phyloP scores from a whole-genome alignment of 108 stramenopile species.

The Fragilaria radians region DNA sequence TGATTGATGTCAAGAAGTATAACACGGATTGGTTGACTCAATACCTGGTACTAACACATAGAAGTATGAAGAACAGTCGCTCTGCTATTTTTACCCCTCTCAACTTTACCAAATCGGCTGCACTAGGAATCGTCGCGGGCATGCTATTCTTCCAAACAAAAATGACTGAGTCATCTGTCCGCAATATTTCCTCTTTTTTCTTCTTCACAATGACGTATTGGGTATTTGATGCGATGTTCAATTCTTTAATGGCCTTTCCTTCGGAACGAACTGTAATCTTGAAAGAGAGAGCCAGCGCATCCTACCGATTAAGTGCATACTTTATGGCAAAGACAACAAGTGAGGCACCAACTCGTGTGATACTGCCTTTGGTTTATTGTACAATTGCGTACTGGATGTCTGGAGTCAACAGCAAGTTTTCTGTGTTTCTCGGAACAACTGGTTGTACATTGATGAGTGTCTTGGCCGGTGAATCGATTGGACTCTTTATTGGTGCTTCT shows the following conservation, averaged over 20 bases:
- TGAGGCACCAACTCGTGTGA: slow-evolving; percentile 46
- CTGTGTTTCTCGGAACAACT: slow-evolving; percentile 38
- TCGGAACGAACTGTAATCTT: slow-evolving; percentile 55
- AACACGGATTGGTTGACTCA: slow-evolving; percentile 53
- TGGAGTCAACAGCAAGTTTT: slow-evolving; percentile 33
- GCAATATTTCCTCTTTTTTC: slow-evolving; percentile 42
- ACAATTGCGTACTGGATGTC: slow-evolving; percentile 64
- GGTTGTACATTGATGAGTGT: slow-evolving; percentile 42
- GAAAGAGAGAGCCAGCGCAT: slow-evolving; percentile 54
- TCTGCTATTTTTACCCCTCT: slow-evolving; percentile 61
- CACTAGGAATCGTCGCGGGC: slow-evolving; percentile 47
- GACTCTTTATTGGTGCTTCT: slow-evolving; percentile 53
- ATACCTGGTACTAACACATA: slow-evolving; percentile 46
- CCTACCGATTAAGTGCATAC: slow-evolving; percentile 65
- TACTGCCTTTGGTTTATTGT: slow-evolving; percentile 56
- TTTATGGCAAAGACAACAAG: slow-evolving; percentile 66
- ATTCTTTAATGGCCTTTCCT: slow-evolving; percentile 63
- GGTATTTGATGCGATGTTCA: slow-evolving; percentile 72
- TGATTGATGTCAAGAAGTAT: slow-evolving; percentile 24
- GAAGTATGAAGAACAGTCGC: slow-evolving; percentile 56
- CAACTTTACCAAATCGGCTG: slow-evolving; percentile 59
- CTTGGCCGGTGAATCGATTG: slow-evolving; percentile 65
- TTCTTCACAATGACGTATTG: slow-evolving; percentile 76
- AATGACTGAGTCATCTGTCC: slow-evolving; percentile 45
- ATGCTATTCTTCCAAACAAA: slow-evolving; percentile 52